phyloP scores from a whole-genome alignment of 441 rosid species.

The Biscutella auriculata region DNA sequence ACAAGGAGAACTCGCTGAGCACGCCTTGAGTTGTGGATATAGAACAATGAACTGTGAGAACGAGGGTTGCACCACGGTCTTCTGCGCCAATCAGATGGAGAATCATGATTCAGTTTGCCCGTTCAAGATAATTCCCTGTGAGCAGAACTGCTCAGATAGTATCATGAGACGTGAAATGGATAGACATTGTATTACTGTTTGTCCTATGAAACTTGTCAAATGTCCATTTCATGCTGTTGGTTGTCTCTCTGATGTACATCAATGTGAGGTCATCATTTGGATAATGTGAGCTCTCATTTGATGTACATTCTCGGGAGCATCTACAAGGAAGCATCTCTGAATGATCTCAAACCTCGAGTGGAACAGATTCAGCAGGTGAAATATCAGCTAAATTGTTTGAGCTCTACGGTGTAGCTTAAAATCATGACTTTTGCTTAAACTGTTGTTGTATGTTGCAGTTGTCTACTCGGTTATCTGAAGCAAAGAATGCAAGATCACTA shows the following conservation, averaged over 20 bases:
- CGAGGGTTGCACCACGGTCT: constrained; percentile 54
- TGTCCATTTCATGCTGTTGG: constrained; percentile 77
- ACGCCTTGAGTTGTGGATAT: constrained; percentile 37
- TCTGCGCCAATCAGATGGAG: constrained; percentile 42
- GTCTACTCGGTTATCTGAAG: constrained; percentile 30
- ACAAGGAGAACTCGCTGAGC: constrained; percentile 42
- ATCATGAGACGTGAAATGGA: constrained; percentile 84
- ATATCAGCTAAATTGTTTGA: background rate
- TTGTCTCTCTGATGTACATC: constrained; percentile 51
- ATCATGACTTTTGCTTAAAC: background rate
- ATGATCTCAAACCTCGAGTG: constrained; percentile 41
- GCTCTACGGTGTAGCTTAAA: no score
- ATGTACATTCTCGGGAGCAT: constrained; percentile 43
- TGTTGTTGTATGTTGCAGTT: constrained; percentile 23
- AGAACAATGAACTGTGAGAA: constrained; percentile 52
- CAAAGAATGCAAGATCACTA: constrained; percentile 47
- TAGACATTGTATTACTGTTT: constrained; percentile 76
- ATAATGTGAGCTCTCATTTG: constrained; percentile 46
- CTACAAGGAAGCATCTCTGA: constrained; percentile 43
- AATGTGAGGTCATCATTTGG: constrained; percentile 35
- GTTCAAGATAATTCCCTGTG: constrained; percentile 71
- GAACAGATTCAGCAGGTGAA: constrained; percentile 58
- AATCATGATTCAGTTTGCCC: constrained; percentile 62
- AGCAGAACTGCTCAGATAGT: constrained; percentile 58
- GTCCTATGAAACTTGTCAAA: constrained; percentile 75